Percentiles rank a stretch among this genome's conserved stretches.
phyloP scores from a whole-genome alignment of 2,329 filamentous ascomycete species.

The Ascosphaera apis region DNA sequence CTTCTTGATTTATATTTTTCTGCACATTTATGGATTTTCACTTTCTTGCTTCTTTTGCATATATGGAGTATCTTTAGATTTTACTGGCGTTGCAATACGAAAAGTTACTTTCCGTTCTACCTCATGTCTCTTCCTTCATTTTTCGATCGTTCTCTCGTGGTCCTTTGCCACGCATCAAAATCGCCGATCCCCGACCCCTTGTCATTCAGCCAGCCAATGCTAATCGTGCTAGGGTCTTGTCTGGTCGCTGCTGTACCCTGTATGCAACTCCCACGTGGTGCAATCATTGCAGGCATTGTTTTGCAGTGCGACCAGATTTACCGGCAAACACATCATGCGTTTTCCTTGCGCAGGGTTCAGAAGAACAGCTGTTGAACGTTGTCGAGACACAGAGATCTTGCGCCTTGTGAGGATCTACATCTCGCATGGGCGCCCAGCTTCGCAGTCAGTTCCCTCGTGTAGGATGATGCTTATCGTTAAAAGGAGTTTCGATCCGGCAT shows the following conservation, averaged over 20 bases:
- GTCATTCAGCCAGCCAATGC: no score
- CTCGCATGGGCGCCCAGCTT: no score
- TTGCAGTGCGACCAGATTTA: background rate
- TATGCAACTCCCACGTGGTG: background rate
- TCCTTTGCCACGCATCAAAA: no score
- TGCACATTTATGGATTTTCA: background rate
- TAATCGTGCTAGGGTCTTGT: background rate
- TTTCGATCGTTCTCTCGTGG: background rate
- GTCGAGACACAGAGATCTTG: background rate
- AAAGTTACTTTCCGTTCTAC: background rate
- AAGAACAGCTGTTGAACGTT: background rate
- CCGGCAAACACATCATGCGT: background rate
- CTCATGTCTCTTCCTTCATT: background rate
- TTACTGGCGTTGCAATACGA: background rate
- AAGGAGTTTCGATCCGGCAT: no score
- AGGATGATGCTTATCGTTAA: no score
- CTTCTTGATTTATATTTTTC: background rate
- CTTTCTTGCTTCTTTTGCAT: background rate
- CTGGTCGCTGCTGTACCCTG: background rate
- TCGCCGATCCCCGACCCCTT: no score
- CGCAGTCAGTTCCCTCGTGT: no score
- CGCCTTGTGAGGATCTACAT: no score
- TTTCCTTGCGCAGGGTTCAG: background rate
- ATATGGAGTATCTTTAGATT: background rate
- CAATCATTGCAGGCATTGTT: background rate